Base-by-base conservation (phyloP, 1,284 basidiomycete species). In the Naganishia sp. region DNA sequence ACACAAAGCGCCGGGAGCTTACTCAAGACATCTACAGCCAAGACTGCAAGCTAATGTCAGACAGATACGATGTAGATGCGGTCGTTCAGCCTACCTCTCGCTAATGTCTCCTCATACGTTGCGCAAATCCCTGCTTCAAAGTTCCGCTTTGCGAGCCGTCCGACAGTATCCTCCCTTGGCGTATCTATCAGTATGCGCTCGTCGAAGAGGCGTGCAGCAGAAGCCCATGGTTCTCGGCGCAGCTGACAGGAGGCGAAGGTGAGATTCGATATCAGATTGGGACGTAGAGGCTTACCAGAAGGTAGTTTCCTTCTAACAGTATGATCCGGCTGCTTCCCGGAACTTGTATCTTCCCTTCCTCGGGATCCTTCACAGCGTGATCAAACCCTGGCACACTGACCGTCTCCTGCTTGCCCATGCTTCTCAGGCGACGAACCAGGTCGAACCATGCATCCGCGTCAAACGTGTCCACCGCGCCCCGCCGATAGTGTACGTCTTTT, bases 281-380 rank as follows among this genome's bases (percentile, higher is more conserved):
- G 16, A 21, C 15, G 36, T 7, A 6, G 23, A 31, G 7, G 25
- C 59, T 50, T 10, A 43, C 59, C 33, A 61, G 9, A 0, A 61
- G 21, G 25, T 61, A 61, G 36, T 61, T 61, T 10, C 67, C 67
- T 53, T 68, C 67, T 11, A 68, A 16, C 23, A 68, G 56, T 9
- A 68, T 43, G 16, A 68, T 65, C 53, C 50, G 43, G 23, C 54
- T 52, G 18, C 65, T 48, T 7, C 63, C 55, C 15, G n/a, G 18
- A 5, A 68, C 54, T 15, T 39, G 16, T 42, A 68, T 36, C n/a
- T 59, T 53, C 16, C 54, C 54, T 43, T 55, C 49, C 18, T 65
- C 63, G 2, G 67, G 67, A 23, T 68, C 67, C n/a, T 65, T 68
- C 43, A 65, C 43, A n/a, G 67, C 55, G 50, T 68, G 67, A n/a